Conservation (phyloP, 768 basidiomycete species). For the Tephrocybe sp. region DNA sequence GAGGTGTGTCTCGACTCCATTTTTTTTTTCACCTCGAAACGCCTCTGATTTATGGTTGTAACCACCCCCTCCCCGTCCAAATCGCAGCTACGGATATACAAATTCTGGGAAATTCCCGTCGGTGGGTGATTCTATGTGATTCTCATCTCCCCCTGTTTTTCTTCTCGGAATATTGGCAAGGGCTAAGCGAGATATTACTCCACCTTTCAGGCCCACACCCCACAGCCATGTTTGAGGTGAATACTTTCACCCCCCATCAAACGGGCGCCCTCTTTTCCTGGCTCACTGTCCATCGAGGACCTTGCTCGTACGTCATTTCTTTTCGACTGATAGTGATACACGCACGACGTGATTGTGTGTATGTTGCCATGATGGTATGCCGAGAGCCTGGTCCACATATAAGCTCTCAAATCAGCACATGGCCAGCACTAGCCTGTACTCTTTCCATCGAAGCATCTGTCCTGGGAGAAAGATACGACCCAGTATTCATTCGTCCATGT, state of each 20-base stretch:
- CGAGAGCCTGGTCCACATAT: not conserved
- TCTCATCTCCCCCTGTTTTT: too few species aligned
- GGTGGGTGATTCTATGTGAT: slow-evolving; percentile 50
- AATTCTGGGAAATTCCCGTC: slow-evolving; percentile 59
- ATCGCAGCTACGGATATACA: slow-evolving; percentile 55
- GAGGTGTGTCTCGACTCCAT: slow-evolving; percentile 43
- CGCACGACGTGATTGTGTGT: not conserved
- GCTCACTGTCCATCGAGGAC: slow-evolving; percentile 65
- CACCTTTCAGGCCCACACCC: slow-evolving; percentile 54
- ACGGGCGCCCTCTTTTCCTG: slow-evolving; percentile 69
- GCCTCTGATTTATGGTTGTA: slow-evolving; percentile 7
- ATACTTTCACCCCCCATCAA: slow-evolving; percentile 64
- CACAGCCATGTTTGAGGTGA: slow-evolving; percentile 70
- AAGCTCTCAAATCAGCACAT: slow-evolving; percentile 11
- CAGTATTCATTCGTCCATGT: not conserved
- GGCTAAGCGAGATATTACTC: not conserved
- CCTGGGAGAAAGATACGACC: not conserved
- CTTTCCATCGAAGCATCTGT: not conserved
- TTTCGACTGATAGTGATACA: not conserved
- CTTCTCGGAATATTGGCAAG: not conserved
- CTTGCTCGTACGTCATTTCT: slow-evolving; percentile 56
- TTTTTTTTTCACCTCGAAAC: not conserved
- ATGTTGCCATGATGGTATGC: not conserved
- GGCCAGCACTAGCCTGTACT: not conserved
- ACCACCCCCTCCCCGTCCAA: not conserved